Base-by-base conservation (phyloP, 176 grass and related monocot genomes). In the Cenchrus americanus region DNA sequence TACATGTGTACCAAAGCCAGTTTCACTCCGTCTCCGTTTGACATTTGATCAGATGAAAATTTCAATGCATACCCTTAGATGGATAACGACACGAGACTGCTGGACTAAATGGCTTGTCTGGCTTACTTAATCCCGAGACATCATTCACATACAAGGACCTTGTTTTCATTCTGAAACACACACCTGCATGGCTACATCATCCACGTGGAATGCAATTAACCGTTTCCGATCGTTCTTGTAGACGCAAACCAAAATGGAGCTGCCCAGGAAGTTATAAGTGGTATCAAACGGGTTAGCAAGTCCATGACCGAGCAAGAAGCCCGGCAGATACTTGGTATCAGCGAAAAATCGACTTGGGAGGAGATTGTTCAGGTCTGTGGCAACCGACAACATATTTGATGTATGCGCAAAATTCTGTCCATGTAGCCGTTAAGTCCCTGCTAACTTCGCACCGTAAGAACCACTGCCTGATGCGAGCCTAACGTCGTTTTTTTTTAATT, bases 271-370 rank as follows among this genome's bases (percentile, higher is more conserved):
- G 72, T 87, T 61, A 86, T 98, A 61, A 72, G 86, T 40, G 94
- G 92, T 80, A 94, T 98, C 78, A 88, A 77, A 76, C 91, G 87
- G 80, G 85, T 57, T 66, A 92, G 80, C 78, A 95, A 95, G 81
- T 62, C 64, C 32, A 95, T 95, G 87, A 92, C 89, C 0, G 96
- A 98, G 74, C 91, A 98, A 87, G 96, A 98, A 86, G 96, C 96
- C 51, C 83, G 93, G 30, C 85, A 88, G 66, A 87, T 98, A 83
- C 82, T 98, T 13, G 93, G 96, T 57, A 90, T 93, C 64, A 75
- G 75, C 13, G 87, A 98, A 73, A 40, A 92, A 15, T 83, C 93
- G 5, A 85, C 89, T 12, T 98, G 96, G 96, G 87, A 79, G 87
- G 96, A 98, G 50, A 87, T 95, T 52, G 53, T 88, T 19, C 74